Conservation (phyloP, 2,329 filamentous ascomycete genomes). For the Monosporascus sp. region DNA sequence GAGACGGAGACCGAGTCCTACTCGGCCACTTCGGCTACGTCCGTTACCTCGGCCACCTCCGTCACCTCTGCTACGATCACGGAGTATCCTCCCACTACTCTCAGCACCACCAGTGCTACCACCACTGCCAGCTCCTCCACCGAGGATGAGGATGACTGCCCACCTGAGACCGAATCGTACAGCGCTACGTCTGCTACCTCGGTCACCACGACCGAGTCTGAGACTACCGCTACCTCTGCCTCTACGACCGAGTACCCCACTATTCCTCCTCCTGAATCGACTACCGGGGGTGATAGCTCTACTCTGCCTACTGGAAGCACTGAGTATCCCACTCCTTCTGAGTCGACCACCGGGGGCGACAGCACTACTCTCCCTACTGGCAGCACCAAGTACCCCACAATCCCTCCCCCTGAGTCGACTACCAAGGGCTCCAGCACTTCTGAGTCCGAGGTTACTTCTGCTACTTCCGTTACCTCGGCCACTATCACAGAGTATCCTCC, state of each 20-base stretch:
- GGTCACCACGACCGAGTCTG: neutral
- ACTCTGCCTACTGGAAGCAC: neutral
- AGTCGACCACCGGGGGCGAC: neutral
- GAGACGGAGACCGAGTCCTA: too few species aligned
- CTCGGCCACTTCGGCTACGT: neutral
- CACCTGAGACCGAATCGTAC: constrained; percentile 11
- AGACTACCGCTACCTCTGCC: constrained; percentile 1
- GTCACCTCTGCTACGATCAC: neutral
- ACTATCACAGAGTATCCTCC: neutral
- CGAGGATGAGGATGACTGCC: constrained; percentile 7
- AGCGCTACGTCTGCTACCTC: constrained; percentile 4
- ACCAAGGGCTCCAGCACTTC: neutral
- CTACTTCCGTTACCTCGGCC: neutral
- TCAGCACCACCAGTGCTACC: neutral
- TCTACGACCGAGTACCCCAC: neutral
- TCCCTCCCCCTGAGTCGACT: neutral
- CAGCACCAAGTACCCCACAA: neutral
- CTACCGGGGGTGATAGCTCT: neutral
- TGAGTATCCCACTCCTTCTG: neutral
- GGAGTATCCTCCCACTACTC: neutral
- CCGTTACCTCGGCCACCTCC: neutral
- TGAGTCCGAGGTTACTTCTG: neutral
- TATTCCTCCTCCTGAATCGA: neutral
- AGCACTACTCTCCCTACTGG: neutral
- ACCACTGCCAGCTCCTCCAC: neutral